Evolutionary conservation across 805 yeast species (phyloP), one percentile per base, ranked within the genome.

Genomic region (Hermanozyma aechmeae): DNA sequence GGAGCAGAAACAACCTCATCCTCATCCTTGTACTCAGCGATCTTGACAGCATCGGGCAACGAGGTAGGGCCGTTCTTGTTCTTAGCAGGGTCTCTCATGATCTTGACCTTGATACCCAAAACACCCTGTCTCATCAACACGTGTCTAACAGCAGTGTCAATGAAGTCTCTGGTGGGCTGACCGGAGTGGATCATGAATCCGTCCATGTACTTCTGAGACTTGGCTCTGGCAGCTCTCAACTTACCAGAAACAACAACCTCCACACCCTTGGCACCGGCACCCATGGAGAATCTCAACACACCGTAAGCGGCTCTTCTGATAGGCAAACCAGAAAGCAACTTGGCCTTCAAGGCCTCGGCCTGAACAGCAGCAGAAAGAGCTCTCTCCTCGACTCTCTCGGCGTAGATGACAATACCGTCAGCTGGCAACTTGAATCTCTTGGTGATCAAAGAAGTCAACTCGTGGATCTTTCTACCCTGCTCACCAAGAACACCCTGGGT

Each of bases 171-270:
- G 68, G 89, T 92, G 73, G 98, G 98, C 77, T 92, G 98, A 84
- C 98, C 98, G 60, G 96, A 86, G 92, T 92, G 98, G 79, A 92
- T 92, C 92, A 92, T 84, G 95, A 92, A 92, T 78, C 98, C 98
- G 67, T 89, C 97, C 65, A 92, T 81, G 80, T 89, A 92, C 75
- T 92, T 92, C 95, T 92, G 94, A 60, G 96, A 79, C 83, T 92
- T 92, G 59, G 98, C 98, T 79, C 98, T 86, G 59, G 97, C 98
- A 71, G 96, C 98, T 76, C 96, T 85, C 68, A 93, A 81, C 76
- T 92, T 92, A 80, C 98, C 98, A 53, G 96, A 86, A 62, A 92
- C 83, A 56, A 92, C 97, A 68, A 92, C 98, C 78, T 92, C 98
- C 62, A 93, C 96, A 87, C 98, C 98, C 84, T 92, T 92, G 65